Base-by-base conservation (phyloP, 371 early-diverging fungal species). In the Caulochytrium protostelioides region DNA sequence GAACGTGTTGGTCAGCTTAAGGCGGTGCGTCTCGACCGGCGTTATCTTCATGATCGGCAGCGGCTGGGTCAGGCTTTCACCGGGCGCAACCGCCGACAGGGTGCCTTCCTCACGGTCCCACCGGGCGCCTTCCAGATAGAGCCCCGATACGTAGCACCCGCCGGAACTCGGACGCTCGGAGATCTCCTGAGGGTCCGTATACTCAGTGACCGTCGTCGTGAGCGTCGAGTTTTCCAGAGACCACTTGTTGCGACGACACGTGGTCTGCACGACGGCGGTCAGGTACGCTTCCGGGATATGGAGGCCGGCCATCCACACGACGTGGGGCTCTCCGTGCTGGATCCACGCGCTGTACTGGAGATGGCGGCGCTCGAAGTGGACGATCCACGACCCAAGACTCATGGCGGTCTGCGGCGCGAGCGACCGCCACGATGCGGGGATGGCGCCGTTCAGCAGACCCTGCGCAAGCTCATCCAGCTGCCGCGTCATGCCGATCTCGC, bases 401-500 rank as follows among this genome's bases (percentile, higher is more conserved):
- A 64, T 66, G 33, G 59, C 62, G 3, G 70, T 66, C 40, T 66
- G 67, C 0, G 67, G 67, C 4, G 64, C 63, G 3, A 62, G 40
- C 8, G 37, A 22, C 27, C 62, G 38, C 70, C 70, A 69, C 46
- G 49, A 36, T 1, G 41, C 28, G 0, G 70, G 70, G 20, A 69
- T 36, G 10, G 42, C 28, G 13, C 67, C 67, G 36, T 66, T 65
- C 47, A 47, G 67, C 4, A 69, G 39, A n/a, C 58, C 48, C 27
- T 49, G 60, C 12, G 65, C 54, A 10, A 69, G 42, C 35, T 66
- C 63, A 39, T 69, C 70, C 0, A 69, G 44, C 35, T 60, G 59
- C 10, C 61, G 59, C 9, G 46, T 47, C 67, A 69, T 67, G 14
- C 67, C 65, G 28, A 69, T 66, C 38, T 69, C 67, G 18, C 70